Percentiles rank a stretch among this genome's conserved stretches.
Evolutionary conservation across 2,329 filamentous ascomycete genomes (phyloP).

Genomic region (Cercospora beticola): DNA sequence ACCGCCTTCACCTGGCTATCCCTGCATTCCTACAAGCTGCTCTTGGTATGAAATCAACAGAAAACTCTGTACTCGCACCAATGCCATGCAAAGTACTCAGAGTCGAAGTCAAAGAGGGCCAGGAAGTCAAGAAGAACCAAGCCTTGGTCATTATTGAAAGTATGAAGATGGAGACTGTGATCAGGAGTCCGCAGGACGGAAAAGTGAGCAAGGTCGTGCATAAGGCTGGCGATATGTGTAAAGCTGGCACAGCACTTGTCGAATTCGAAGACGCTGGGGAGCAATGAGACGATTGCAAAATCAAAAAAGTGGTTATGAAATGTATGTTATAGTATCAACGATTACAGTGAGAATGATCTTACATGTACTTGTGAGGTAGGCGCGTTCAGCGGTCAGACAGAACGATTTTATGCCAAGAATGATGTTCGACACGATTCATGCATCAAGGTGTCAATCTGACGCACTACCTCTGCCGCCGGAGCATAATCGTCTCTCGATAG

Average conservation of each 20-base stretch:
- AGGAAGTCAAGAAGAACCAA: conserved; percentile 79
- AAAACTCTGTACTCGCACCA: conserved; percentile 82
- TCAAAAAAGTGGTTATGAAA: not conserved
- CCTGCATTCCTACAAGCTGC: conserved; percentile 87
- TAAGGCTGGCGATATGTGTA: conserved; percentile 47
- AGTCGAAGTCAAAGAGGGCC: conserved; percentile 81
- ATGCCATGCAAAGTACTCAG: conserved; percentile 97
- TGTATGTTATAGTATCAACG: not conserved
- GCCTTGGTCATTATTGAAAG: conserved; percentile 71
- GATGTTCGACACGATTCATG: not conserved
- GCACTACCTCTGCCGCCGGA: not conserved
- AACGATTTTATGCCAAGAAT: not conserved
- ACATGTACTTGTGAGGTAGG: not conserved
- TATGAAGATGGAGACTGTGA: conserved; percentile 60
- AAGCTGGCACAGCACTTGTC: conserved; percentile 49
- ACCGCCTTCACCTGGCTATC: conserved; percentile 54
- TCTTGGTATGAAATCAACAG: conserved; percentile 74
- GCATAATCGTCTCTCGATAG: not conserved
- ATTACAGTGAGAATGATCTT: not conserved
- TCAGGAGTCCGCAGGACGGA: conserved; percentile 51
- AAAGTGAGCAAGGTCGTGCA: conserved; percentile 51
- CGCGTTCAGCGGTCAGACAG: not conserved
- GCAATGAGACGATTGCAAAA: not conserved
- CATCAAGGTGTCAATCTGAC: not conserved
- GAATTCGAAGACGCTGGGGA: conserved; percentile 41